Evolutionary conservation across 163 green algal genomes (phyloP), one percentile per base, ranked within the genome.

Genomic region (Prototheca stagnorum): DNA sequence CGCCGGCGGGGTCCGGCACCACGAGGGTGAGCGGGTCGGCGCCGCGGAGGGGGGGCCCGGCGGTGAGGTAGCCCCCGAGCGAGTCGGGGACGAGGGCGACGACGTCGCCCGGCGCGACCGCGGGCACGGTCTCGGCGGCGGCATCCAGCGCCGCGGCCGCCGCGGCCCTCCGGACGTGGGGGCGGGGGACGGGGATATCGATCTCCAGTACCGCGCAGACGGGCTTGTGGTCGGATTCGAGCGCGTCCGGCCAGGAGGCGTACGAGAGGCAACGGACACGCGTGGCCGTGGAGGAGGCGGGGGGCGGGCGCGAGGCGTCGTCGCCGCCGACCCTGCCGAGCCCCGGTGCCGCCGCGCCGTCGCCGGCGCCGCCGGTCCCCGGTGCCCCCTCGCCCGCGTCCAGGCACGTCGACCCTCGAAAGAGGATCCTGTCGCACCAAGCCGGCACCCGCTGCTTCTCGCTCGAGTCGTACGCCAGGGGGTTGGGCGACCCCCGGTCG

Each of bases 391-490:
- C 52, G 27, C 20, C 27, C 4, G 31, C 20, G 28, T 44, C 5
- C 45, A 67, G 49, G 44, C 14, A 47, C 54, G 27, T 43, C 44
- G 39, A 73, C 54, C 70, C 75, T 7, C 72, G 48, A 56, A 76
- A 95, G 22, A 96, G 75, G 26, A 95, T 72, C 35, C 88, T 74
- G 70, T 97, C 88, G 19, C 79, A 93, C 80, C 80, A 97, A 8
- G 86, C 75, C 0, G 88, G 88, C 33, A 95, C 69, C 6, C 88
- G 71, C 50, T 62, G 61, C 74, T 97, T 97, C 64, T 97, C 88
- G 27, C 64, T 77, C 15, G 70, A 77, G 67, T 94, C 84, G 47
- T 94, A 94, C 1, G 60, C 67, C 1, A 60, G 53, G 24, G 71
- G 65, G 39, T 72, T 53, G 19, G 47, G 44, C 5, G 28, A 61